Conservation (phyloP, 139 green algal genomes). For the Chlorella sorokiniana region DNA sequence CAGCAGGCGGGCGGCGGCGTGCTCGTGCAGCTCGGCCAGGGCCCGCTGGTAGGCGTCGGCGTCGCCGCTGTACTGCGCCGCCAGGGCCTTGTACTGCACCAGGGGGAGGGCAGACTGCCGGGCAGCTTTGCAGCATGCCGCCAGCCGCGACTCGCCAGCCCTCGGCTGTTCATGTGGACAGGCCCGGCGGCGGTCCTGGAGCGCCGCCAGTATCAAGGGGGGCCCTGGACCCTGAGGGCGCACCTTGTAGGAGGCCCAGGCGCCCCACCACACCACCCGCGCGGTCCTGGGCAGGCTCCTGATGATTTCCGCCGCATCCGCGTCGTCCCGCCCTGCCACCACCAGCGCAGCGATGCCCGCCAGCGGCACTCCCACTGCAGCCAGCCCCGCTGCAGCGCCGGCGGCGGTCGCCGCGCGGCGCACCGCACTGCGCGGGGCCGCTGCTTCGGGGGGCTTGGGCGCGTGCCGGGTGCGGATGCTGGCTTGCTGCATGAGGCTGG, state of each 20-base stretch:
- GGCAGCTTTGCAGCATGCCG: no score
- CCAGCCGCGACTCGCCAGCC: no score
- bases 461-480: neutral
- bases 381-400: constrained; percentile 7
- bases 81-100: constrained; percentile 22
- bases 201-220: neutral
- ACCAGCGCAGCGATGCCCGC: constrained; percentile 25
- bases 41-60: constrained; percentile 6
- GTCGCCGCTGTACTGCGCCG: neutral
- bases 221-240: neutral
- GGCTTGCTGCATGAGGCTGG: neutral
- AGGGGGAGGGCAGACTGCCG: neutral
- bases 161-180: no score
- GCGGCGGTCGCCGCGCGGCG: neutral
- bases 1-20: constrained; percentile 30
- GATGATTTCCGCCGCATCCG: constrained; percentile 24
- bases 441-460: neutral
- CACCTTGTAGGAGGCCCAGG: constrained; percentile 34
- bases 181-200: no score
- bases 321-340: constrained; percentile 31
- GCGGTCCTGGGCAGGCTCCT: constrained; percentile 29
- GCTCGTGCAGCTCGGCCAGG: constrained; percentile 26
- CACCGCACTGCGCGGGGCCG: neutral
- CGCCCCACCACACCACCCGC: constrained; percentile 34
- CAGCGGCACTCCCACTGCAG: constrained; percentile 10